Evolutionary conservation across 345 rosid species (phyloP), one percentile per base, ranked within the genome.

Genomic region (Eucalyptus camaldulensis): DNA sequence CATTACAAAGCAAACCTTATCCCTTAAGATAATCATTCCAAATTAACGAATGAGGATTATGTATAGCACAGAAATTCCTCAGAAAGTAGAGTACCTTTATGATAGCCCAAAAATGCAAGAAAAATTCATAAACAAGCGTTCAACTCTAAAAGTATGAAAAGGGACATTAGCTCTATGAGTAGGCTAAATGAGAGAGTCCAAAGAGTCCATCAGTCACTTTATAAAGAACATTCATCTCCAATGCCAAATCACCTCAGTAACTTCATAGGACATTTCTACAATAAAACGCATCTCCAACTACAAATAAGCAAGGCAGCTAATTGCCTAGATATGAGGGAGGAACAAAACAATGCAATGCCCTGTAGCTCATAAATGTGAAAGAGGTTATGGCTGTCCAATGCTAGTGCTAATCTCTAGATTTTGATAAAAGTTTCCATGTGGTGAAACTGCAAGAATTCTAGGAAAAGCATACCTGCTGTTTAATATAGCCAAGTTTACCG

Each of bases 401-500:
- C 87, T 49, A 45, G 62, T 44, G 25, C 87, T 86, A 27, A 50
- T 51, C 60, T n/a, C 58, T 31, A 25, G 62, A 54, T 54, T 50
- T 50, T 31, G 54, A 54, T 37, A 27, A 86, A 53, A 22, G 33
- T 3, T 3, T 17, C 5, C 53, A 24, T 50, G 87, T 31, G 87
- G 87, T 14, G 87, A 50, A 43, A 50, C 43, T 27, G 45, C 65
- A 88, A 49, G 54, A 60, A 60, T 37, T 65, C 24, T 29, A 58
- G 49, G 87, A n/a, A 86, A 49, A 81, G 80, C 95, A 87, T 92
- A 90, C 99, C 96, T 94, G 95, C 88, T 98, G 99, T 90, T 97
- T 98, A 60, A 98, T 86, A 92, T 89, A 90, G 86, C 99, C 92
- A 87, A 96, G 94, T 92, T 97, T 98, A 91, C 96, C 93, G 86